Evolutionary conservation across 2,329 filamentous ascomycete species (phyloP), one percentile per base, ranked within the genome.

Genomic region (Sarocladiaceae sp.): DNA sequence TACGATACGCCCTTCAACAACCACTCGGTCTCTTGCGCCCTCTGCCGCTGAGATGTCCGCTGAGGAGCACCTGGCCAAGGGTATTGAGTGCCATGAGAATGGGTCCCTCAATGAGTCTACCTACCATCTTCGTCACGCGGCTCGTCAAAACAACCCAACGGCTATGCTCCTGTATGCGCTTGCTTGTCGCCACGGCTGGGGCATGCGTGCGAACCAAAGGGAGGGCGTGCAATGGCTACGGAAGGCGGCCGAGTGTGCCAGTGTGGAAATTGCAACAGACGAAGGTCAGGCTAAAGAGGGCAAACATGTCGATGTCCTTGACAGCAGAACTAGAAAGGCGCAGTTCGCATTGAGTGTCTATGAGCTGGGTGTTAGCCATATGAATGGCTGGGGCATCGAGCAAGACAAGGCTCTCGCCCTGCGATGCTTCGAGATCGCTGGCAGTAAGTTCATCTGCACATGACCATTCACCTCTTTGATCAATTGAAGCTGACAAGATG

Each of bases 301-400:
- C 49, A 80, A 83, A 65, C 63, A 69, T 10, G 74, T 82, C 1
- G 80, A 88, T 60, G 62, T 80, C 6, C 57, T 78, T 21, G 87
- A 91, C 61, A 79, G 80, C 53, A 93, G 90, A 63, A 84, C 87
- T 5, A 83, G 89, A 50, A 88, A 89, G 57, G 90, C 90, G 10
- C 91, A 97, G 57, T 95, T 97, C 62, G 93, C 91, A 1, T 73
- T 97, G 34, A 93, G 89, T 55, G 90, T 97, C 44, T 98, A 98
- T 55, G 93, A 98, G 66, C 74, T 98, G 19, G 93, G 93, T 3
- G 89, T 96, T 20, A 95, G 88, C 59, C 91, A 97, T 60, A 89
- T 96, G 80, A 96, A 98, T 55, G 93, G 93, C 4, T 98, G 93
- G 93, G 93, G 93, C 13, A 94, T 95, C 31, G 82, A 91, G 54